Evolutionary conservation across 2,329 filamentous ascomycete genomes (phyloP).

Genomic region (Acephala macrosclerotiorum): DNA sequence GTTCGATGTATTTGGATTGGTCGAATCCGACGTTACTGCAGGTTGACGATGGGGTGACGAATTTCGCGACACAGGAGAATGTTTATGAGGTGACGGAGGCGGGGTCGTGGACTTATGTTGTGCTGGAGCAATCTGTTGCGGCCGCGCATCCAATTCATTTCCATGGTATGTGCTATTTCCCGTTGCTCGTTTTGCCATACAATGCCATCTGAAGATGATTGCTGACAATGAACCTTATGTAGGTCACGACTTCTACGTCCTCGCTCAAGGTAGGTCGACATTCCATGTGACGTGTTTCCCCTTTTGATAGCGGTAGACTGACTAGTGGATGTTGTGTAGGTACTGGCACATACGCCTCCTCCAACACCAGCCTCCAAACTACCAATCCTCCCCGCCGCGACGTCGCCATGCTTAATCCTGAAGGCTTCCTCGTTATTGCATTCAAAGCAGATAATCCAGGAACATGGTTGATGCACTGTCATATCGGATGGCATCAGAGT

Average conservation of each 20-base stretch:
- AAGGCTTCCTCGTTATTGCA: conserved; percentile 38
- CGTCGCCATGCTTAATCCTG: conserved; percentile 52
- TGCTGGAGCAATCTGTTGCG: conserved; percentile 36
- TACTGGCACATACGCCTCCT: conserved; percentile 42
- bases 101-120: conserved; percentile 38
- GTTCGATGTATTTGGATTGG: conserved; percentile 48
- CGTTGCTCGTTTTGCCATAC: too few relatives aligned
- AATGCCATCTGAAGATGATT: too few relatives aligned
- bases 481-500: conserved; percentile 58
- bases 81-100: neutral
- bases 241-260: conserved; percentile 53
- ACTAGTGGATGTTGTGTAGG: too few relatives aligned
- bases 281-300: too few relatives aligned
- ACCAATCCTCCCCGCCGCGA: conserved; percentile 59
- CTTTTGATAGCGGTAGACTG: conserved; percentile 13
- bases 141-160: conserved; percentile 51
- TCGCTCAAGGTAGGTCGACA: conserved; percentile 48
- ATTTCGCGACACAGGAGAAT: conserved; percentile 3
- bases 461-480: conserved; percentile 44
- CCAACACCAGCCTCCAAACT: conserved; percentile 35
- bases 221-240: too few relatives aligned
- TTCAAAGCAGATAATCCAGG: conserved; percentile 41
- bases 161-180: conserved; percentile 50
- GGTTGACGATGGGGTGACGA: conserved; percentile 33
- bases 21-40: conserved; percentile 49